Conservation (phyloP, 1,284 basidiomycete species). For the Leccinum pallidistipes region DNA sequence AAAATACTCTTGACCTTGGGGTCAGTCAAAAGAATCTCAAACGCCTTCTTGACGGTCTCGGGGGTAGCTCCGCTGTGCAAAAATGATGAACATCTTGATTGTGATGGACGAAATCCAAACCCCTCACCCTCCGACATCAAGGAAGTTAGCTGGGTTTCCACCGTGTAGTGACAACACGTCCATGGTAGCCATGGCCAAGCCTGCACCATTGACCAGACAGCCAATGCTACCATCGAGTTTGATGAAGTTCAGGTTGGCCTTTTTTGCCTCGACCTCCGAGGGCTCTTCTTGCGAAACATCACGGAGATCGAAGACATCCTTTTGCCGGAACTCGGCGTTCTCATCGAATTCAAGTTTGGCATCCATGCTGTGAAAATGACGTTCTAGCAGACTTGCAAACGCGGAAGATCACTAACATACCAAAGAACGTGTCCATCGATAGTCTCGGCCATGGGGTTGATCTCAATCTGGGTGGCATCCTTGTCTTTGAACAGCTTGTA, state of each 20-base stretch:
- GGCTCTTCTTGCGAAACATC: slow-evolving; percentile 96
- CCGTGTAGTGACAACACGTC: slow-evolving; percentile 96
- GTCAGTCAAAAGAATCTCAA: slow-evolving; percentile 91
- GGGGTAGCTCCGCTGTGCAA: slow-evolving; percentile 86
- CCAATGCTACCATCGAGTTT: slow-evolving; percentile 98
- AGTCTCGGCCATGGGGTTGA: slow-evolving; percentile 98
- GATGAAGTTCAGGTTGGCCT: slow-evolving; percentile 97
- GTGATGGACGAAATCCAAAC: neutral
- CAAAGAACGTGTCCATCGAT: slow-evolving; percentile 93
- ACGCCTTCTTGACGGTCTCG: slow-evolving; percentile 98
- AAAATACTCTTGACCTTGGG: slow-evolving; percentile 97
- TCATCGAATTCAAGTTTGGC: slow-evolving; percentile 99
- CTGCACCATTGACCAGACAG: slow-evolving; percentile 98
- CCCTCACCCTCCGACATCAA: slow-evolving; percentile 90
- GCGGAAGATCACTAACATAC: slow-evolving; percentile 43
- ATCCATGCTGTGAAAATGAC: slow-evolving; percentile 78
- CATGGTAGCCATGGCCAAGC: slow-evolving; percentile 99
- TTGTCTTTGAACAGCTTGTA: slow-evolving; percentile 99
- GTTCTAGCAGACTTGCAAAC: slow-evolving; percentile 4
- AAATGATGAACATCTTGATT: slow-evolving; percentile 9
- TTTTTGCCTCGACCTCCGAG: slow-evolving; percentile 95
- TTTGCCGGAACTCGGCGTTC: slow-evolving; percentile 97
- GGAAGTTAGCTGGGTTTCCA: slow-evolving; percentile 96
- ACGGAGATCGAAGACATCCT: slow-evolving; percentile 87
- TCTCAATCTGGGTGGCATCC: slow-evolving; percentile 99